Evolutionary conservation across 2,329 filamentous ascomycete genomes (phyloP).

Genomic region (Hymenoscyphus occultus): DNA sequence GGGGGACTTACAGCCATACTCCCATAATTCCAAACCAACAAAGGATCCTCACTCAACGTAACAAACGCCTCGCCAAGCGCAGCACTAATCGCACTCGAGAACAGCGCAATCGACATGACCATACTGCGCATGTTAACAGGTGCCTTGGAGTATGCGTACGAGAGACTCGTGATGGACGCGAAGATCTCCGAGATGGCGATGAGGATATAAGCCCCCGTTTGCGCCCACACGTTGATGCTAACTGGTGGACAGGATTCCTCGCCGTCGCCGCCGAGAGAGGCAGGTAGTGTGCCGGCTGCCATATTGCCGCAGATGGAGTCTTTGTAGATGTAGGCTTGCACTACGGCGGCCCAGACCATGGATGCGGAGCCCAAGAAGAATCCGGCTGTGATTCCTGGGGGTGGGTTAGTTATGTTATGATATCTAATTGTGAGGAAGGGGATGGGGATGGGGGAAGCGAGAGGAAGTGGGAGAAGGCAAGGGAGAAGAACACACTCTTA

Average conservation of each 20-base stretch:
- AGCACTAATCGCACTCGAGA: slow-evolving; percentile 67
- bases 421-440: background rate
- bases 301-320: slow-evolving; percentile 49
- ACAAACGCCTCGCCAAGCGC: slow-evolving; percentile 69
- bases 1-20: slow-evolving; percentile 45
- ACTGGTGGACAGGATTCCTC: slow-evolving; percentile 42
- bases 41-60: slow-evolving; percentile 58
- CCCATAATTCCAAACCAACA: slow-evolving; percentile 71
- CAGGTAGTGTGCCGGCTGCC: slow-evolving; percentile 36
- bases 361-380: slow-evolving; percentile 64
- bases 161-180: slow-evolving; percentile 65
- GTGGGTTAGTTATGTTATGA: background rate
- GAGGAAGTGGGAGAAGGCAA: too few species aligned
- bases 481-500: slow-evolving; percentile 45
- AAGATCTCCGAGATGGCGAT: slow-evolving; percentile 59
- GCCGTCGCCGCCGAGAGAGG: slow-evolving; percentile 42
- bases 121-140: slow-evolving; percentile 78
- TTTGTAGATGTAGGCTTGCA: slow-evolving; percentile 63
- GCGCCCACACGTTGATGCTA: slow-evolving; percentile 65
- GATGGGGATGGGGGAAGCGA: background rate
- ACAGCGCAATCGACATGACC: slow-evolving; percentile 67
- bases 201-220: slow-evolving; percentile 46
- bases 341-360: slow-evolving; percentile 56
- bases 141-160: slow-evolving; percentile 75
- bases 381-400: slow-evolving; percentile 58